Conservation (phyloP, 2,329 filamentous ascomycete species). For the Fusarium pseudograminearum region DNA sequence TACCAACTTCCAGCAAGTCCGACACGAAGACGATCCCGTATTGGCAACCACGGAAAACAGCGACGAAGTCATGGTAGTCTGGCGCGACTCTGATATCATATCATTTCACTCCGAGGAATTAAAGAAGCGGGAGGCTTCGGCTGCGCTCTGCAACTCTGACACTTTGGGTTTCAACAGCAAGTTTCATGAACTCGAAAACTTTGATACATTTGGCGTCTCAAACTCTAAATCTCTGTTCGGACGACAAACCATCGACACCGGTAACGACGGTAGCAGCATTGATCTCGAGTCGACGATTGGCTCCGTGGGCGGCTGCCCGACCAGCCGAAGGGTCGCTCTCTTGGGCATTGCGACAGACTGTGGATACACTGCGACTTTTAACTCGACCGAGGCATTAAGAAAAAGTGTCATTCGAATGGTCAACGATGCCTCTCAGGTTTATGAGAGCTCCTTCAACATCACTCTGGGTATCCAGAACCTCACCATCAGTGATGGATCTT, state of each 20-base stretch:
- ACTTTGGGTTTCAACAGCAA: constrained; percentile 82
- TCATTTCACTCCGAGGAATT: constrained; percentile 65
- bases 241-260: constrained; percentile 76
- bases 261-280: constrained; percentile 77
- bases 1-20: constrained; percentile 78
- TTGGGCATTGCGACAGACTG: constrained; percentile 95
- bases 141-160: constrained; percentile 78
- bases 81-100: constrained; percentile 87
- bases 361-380: constrained; percentile 81
- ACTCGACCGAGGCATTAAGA: constrained; percentile 69
- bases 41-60: constrained; percentile 61
- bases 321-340: constrained; percentile 89
- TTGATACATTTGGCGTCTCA: constrained; percentile 69
- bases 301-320: constrained; percentile 84
- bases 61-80: constrained; percentile 88
- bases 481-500: constrained; percentile 79
- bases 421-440: constrained; percentile 87
- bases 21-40: constrained; percentile 77
- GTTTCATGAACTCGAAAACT: constrained; percentile 64
- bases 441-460: constrained; percentile 94
- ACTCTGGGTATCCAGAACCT: constrained; percentile 90
- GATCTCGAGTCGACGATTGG: constrained; percentile 86
- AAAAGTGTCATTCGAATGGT: constrained; percentile 85
- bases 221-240: constrained; percentile 77
- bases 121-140: constrained; percentile 68